Conservation (phyloP, 495 filamentous ascomycete species). For the Choiromyces venosus region DNA sequence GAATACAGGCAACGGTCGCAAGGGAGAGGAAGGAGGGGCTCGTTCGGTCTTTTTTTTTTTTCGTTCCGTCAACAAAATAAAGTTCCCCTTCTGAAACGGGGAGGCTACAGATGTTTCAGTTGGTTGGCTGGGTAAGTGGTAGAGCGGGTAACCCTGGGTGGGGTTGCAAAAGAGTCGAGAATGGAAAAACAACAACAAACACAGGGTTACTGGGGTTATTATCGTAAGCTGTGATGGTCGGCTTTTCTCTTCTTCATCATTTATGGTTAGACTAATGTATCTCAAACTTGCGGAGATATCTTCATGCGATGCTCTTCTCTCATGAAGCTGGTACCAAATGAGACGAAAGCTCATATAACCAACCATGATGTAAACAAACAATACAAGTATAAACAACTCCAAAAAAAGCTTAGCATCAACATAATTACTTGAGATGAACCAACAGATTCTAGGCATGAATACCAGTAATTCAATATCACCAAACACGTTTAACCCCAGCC, state of each 20-base stretch:
- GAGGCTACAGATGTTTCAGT: slow-evolving; percentile 16
- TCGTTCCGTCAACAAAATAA: slow-evolving; percentile 37
- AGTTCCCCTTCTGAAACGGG: slow-evolving; percentile 36
- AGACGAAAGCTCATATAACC: neutral
- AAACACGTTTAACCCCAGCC: neutral
- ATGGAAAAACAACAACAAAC: slow-evolving; percentile 25
- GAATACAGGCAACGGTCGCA: slow-evolving; percentile 17
- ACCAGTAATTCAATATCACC: neutral
- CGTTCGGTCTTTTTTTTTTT: slow-evolving; percentile 13
- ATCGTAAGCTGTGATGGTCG: neutral
- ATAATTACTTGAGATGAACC: neutral
- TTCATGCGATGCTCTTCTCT: slow-evolving; percentile 4
- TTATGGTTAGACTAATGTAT: neutral
- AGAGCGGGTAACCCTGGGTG: neutral
- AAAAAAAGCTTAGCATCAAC: neutral
- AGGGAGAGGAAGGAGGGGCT: slow-evolving; percentile 30
- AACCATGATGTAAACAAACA: neutral
- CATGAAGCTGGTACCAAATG: neutral
- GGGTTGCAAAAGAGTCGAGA: slow-evolving; percentile 21
- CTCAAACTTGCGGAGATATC: neutral
- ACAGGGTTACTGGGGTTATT: neutral
- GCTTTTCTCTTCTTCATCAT: neutral
- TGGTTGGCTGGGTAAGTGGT: neutral
- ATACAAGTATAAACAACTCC: neutral
- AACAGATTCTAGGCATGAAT: neutral